Evolutionary conservation across 345 rosid genomes (phyloP).

Genomic region (Aquilaria sinensis): DNA sequence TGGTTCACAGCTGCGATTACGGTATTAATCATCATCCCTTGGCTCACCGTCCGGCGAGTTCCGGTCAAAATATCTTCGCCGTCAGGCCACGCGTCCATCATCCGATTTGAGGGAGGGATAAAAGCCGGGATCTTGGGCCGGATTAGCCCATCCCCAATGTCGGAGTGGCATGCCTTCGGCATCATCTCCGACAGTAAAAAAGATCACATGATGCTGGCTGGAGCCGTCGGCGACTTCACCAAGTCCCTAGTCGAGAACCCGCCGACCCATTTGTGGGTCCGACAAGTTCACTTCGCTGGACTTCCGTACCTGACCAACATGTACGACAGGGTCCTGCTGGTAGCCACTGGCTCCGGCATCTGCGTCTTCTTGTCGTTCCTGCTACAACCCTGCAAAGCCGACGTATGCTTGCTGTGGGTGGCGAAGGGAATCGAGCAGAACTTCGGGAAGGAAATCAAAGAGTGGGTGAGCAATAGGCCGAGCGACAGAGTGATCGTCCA

Average conservation of each 20-base stretch:
- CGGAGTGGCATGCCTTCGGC: slow-evolving; percentile 94
- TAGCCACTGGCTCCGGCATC: slow-evolving; percentile 83
- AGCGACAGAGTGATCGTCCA: slow-evolving; percentile 60
- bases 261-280: slow-evolving; percentile 77
- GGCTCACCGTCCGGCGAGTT: slow-evolving; percentile 70
- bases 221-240: slow-evolving; percentile 87
- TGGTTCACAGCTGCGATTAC: slow-evolving; percentile 72
- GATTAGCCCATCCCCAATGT: slow-evolving; percentile 88
- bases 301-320: slow-evolving; percentile 69
- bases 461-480: slow-evolving; percentile 43
- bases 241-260: slow-evolving; percentile 55
- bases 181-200: slow-evolving; percentile 65
- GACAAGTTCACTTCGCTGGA: slow-evolving; percentile 71
- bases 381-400: slow-evolving; percentile 55
- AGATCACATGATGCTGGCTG: slow-evolving; percentile 86
- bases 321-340: slow-evolving; percentile 68
- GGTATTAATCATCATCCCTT: slow-evolving; percentile 48
- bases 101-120: slow-evolving; percentile 63
- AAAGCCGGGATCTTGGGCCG: slow-evolving; percentile 72
- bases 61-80: slow-evolving; percentile 45
- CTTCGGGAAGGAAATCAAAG: slow-evolving; percentile 58
- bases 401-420: slow-evolving; percentile 65
- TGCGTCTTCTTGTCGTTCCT: slow-evolving; percentile 80
- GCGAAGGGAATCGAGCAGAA: slow-evolving; percentile 71
- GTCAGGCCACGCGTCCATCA: slow-evolving; percentile 73